A percentile compares a stretch with the other conserved stretches of the same genome.
Evolutionary conservation across 2,329 filamentous ascomycete species (phyloP).

Genomic region (Aureobasidium sp.): DNA sequence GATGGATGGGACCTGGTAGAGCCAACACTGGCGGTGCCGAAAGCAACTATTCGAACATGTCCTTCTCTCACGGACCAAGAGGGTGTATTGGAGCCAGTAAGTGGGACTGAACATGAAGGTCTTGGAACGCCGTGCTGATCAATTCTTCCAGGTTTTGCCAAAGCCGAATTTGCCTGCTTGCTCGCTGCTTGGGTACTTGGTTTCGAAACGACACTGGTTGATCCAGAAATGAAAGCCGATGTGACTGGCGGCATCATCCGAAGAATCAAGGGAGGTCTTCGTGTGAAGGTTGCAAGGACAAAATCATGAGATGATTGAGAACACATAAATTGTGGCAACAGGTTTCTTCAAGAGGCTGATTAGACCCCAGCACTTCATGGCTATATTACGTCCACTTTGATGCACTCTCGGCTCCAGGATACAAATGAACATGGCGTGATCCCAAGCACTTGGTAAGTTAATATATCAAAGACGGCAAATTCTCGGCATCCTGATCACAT

Average conservation of each 20-base stretch:
- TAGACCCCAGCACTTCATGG: neutral
- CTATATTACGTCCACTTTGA: neutral
- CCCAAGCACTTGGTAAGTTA: neutral
- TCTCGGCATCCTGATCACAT: neutral
- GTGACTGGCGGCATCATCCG: conserved; percentile 12
- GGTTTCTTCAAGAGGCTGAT: too few species aligned
- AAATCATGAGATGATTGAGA: conserved; percentile 3
- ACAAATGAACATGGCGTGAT: neutral
- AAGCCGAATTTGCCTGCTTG: conserved; percentile 24
- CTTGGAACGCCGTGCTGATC: neutral
- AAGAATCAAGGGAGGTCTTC: conserved; percentile 15
- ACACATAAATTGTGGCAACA: too few species aligned
- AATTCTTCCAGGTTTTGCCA: conserved; percentile 19
- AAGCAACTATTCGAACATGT: conserved; percentile 36
- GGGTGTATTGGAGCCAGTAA: conserved; percentile 26
- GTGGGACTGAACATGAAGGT: neutral
- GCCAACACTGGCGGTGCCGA: conserved; percentile 33
- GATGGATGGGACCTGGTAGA: conserved; percentile 36
- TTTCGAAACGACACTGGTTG: conserved; percentile 19
- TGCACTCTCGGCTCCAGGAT: neutral
- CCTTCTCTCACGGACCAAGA: conserved; percentile 36
- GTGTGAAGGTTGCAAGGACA: conserved; percentile 9
- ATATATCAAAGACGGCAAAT: neutral
- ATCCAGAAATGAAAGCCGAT: conserved; percentile 15
- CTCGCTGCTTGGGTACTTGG: conserved; percentile 22